Base-by-base conservation (phyloP, 2,329 filamentous ascomycete species). In the Fusarium sp. region DNA sequence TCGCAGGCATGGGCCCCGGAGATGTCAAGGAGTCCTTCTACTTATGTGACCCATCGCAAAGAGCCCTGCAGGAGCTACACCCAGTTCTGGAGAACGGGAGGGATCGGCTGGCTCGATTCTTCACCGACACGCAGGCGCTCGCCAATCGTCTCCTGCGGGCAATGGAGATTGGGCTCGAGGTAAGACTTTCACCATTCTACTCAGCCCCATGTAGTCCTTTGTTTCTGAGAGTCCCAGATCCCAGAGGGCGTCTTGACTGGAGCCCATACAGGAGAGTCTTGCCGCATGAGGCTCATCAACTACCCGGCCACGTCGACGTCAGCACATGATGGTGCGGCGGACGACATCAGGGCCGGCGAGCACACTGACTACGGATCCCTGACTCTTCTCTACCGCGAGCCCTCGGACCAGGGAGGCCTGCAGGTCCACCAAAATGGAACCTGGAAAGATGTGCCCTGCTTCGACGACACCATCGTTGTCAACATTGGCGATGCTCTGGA, bases 171-270 rank as follows among this genome's bases (percentile, higher is more conserved):
- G 26, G 45, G 9, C 45, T 48, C 6, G 11, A 48, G 3, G 20
- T 48, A 31, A 31, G 13, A 17, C 4, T 17, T 11, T 28, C 5
- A 28, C 44, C 12, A 28, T 14, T 28, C 24, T 22, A 7, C 12
- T 28, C 20, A 28, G 5, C 13, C 15, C 20, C 9, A 17, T 0
- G 13, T 8, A 22, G 0, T 8, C 2, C 4, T 17, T 15, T 12
- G 0, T 15, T 5, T 48, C 26, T 48, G 1, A 48, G 6, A 31
- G 14, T 17, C 9, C 9, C 13, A 22, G 26, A 48, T 48, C 14
- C 14, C 6, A n/a, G 14, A 48, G 6, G 45, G 26, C 13, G 20
- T 17, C 9, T n/a, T 22, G 20, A 48, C 45, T 48, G 9, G 31
- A 48, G 26, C 45, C 45, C 26, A 48, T 7, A 17, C 20, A 48